These are phyloP conservation scores for Candida orba DNA, from an alignment of 805 yeast genomes.

Conservation along the genomic window DNA sequence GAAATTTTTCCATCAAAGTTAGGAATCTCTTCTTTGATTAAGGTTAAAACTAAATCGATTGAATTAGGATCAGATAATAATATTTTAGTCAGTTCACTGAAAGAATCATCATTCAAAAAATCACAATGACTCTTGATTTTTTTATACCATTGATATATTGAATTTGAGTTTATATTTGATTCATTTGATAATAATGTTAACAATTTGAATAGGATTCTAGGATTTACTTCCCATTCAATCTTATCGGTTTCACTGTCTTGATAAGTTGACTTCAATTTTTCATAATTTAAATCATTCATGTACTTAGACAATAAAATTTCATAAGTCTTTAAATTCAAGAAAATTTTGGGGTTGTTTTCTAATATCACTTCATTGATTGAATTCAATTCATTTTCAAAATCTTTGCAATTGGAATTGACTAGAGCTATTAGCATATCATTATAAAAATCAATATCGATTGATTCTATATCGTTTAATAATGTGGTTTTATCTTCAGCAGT, in stretches of 20 bases:
- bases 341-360: neutral
- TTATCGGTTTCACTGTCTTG: conserved; percentile 30
- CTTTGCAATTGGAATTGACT: neutral
- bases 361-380: neutral
- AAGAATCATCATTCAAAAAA: conserved; percentile 30
- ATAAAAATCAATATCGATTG: neutral
- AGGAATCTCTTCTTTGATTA: conserved; percentile 38
- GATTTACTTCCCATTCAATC: conserved; percentile 34
- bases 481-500: neutral
- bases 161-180: conserved; percentile 20
- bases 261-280: conserved; percentile 24
- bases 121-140: conserved; percentile 35
- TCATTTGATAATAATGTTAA: conserved; percentile 23
- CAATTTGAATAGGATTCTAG: conserved; percentile 22
- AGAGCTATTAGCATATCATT: neutral
- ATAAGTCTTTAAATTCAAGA: conserved; percentile 7
- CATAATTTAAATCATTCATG: conserved; percentile 2
- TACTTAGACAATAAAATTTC: conserved; percentile 9
- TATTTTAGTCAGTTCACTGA: conserved; percentile 30
- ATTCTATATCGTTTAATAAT: neutral
- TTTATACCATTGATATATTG: conserved; percentile 30
- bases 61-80: conserved; percentile 28
- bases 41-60: conserved; percentile 34
- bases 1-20: conserved; percentile 15
- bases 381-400: neutral